Evolutionary conservation across 176 grass and related monocot genomes (phyloP).

Genomic region (Poa pratensis): DNA sequence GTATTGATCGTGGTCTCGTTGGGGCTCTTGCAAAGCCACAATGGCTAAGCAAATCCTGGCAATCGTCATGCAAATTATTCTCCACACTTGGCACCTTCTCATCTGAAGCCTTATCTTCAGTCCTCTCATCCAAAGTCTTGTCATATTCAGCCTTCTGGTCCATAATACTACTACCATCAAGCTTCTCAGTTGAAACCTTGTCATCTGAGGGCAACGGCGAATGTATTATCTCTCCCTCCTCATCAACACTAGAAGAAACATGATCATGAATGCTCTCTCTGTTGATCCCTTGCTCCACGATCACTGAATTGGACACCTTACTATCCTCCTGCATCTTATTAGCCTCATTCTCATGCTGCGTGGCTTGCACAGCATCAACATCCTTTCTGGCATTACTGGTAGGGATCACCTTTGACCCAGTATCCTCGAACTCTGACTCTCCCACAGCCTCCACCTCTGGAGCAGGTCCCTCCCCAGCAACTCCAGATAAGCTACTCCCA

Average conservation of each 20-base stretch:
- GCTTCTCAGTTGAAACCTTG: slow-evolving; percentile 40
- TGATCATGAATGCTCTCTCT: slow-evolving; percentile 15
- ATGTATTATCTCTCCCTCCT: slow-evolving; percentile 45
- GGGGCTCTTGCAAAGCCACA: slow-evolving; percentile 67
- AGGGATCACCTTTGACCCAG: slow-evolving; percentile 80
- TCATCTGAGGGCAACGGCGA: slow-evolving; percentile 15
- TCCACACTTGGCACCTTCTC: slow-evolving; percentile 39
- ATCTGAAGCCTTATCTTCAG: slow-evolving; percentile 41
- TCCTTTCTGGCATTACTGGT: slow-evolving; percentile 53
- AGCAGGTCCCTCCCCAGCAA: slow-evolving; percentile 51
- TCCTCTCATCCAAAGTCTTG: slow-evolving; percentile 40
- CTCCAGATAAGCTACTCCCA: slow-evolving; percentile 73
- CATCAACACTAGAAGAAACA: slow-evolving; percentile 32
- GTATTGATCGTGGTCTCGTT: slow-evolving; percentile 62
- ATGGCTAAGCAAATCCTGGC: slow-evolving; percentile 51
- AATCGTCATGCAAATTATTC: slow-evolving; percentile 34
- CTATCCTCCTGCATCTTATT: slow-evolving; percentile 56
- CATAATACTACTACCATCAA: slow-evolving; percentile 43
- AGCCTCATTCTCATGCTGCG: slow-evolving; percentile 25
- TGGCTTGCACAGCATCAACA: background rate
- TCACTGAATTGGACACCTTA: slow-evolving; percentile 52
- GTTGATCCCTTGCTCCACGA: slow-evolving; percentile 39
- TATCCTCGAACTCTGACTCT: slow-evolving; percentile 83
- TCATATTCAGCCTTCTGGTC: slow-evolving; percentile 47
- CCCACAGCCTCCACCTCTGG: slow-evolving; percentile 60